Conservation (phyloP, 2,329 filamentous ascomycete genomes). For the Neonectria faginata region DNA sequence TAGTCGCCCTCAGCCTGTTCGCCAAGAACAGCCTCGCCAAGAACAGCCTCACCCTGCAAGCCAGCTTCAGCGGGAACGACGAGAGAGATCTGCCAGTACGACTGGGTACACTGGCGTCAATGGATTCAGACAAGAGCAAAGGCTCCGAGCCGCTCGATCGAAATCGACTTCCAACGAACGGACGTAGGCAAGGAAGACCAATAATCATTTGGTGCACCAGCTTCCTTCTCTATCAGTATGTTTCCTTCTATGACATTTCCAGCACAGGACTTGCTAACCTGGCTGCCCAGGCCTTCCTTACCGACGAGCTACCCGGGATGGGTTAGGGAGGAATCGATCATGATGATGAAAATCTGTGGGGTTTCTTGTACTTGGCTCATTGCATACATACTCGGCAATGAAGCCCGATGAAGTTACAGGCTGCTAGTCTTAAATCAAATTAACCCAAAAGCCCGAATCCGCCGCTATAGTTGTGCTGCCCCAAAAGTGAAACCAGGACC, state of each 20-base stretch:
- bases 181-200: not conserved
- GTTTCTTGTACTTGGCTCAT: not conserved
- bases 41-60: not conserved
- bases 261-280: too few species aligned
- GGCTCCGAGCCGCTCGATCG: not conserved
- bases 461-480: not conserved
- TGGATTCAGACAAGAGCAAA: conserved; percentile 37
- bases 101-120: conserved; percentile 45
- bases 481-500: conserved; percentile 6
- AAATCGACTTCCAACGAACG: not conserved
- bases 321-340: not conserved
- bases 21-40: not conserved
- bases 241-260: too few species aligned
- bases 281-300: too few species aligned
- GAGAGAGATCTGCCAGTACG: conserved; percentile 15
- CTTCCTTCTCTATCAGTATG: not conserved
- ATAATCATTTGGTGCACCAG: not conserved
- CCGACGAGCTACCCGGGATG: not conserved
- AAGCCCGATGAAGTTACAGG: too few species aligned
- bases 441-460: not conserved
- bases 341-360: not conserved
- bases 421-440: not conserved
- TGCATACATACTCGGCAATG: not conserved
- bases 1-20: conserved; percentile 1
- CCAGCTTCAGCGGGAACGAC: conserved; percentile 14